Percentiles rank a stretch among this genome's conserved stretches.
Conservation (phyloP, 768 basidiomycete species). For the Pholiota conissans region DNA sequence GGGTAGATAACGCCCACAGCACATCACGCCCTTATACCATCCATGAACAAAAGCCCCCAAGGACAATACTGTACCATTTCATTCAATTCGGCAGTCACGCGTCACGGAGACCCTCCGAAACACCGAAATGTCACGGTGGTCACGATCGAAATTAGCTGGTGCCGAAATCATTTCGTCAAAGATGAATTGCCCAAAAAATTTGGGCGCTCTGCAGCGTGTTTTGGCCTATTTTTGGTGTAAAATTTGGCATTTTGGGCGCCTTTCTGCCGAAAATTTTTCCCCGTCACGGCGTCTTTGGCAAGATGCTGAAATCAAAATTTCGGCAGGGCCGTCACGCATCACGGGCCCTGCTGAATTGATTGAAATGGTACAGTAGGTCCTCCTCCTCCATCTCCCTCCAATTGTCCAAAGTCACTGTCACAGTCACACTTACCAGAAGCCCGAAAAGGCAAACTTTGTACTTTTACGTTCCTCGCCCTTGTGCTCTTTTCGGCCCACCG, state of each 20-base stretch:
- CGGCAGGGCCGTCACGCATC: conserved; percentile 15
- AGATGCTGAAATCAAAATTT: conserved; percentile 12
- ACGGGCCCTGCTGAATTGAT: conserved; percentile 16
- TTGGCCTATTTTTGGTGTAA: no score
- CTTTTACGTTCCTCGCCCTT: background rate
- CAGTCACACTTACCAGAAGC: conserved; percentile 9
- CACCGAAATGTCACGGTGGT: no score
- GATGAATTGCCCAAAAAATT: no score
- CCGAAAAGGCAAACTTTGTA: background rate
- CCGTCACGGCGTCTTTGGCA: background rate
- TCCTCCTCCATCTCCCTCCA: no score
- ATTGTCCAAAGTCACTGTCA: no score
- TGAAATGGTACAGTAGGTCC: conserved; percentile 22
- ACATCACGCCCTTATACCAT: background rate
- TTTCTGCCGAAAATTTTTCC: background rate
- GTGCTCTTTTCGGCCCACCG: background rate
- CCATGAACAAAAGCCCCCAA: background rate
- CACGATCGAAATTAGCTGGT: no score
- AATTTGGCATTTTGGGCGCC: no score
- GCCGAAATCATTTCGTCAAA: no score
- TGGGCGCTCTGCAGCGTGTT: no score
- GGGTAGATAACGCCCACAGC: background rate
- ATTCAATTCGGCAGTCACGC: background rate
- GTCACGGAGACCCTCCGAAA: no score
- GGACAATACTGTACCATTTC: background rate